Evolutionary conservation across 2,329 filamentous ascomycete genomes (phyloP).

Genomic region (Leptographium wingfieldii): DNA sequence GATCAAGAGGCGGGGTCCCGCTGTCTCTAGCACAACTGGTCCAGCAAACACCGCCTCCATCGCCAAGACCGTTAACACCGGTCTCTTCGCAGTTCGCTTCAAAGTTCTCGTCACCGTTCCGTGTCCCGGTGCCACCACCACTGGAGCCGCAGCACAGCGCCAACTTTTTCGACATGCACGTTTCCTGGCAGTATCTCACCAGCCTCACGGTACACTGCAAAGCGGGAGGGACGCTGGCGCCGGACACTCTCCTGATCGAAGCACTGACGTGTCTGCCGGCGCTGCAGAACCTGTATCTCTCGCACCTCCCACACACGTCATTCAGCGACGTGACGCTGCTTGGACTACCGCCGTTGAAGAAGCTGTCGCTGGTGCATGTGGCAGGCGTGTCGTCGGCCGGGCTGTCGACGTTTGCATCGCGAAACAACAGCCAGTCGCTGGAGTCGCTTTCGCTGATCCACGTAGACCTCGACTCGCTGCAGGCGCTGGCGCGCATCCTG

Average conservation of each 20-base stretch:
- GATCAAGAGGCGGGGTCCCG: neutral
- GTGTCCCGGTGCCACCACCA: neutral
- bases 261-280: slow-evolving; percentile 38
- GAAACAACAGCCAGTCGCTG: slow-evolving; percentile 31
- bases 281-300: slow-evolving; percentile 47
- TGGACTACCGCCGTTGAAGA: slow-evolving; percentile 39
- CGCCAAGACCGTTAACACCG: neutral
- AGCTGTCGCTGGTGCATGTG: slow-evolving; percentile 42
- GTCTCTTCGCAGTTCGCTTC: neutral
- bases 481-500: slow-evolving; percentile 45
- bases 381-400: slow-evolving; percentile 43
- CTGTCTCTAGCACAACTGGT: neutral
- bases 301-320: slow-evolving; percentile 38
- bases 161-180: slow-evolving; percentile 29
- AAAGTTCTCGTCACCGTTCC: neutral
- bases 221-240: slow-evolving; percentile 39
- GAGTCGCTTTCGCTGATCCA: slow-evolving; percentile 41
- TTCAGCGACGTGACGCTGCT: slow-evolving; percentile 46
- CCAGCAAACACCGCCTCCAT: neutral
- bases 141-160: slow-evolving; percentile 24
- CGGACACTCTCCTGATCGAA: slow-evolving; percentile 37
- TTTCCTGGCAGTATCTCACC: slow-evolving; percentile 41
- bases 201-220: slow-evolving; percentile 47
- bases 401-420: slow-evolving; percentile 43
- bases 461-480: slow-evolving; percentile 41